Percentiles rank a stretch among this genome's conserved stretches.
Conservation (phyloP, 306 rosid genomes). For the Cercis canadensis region DNA sequence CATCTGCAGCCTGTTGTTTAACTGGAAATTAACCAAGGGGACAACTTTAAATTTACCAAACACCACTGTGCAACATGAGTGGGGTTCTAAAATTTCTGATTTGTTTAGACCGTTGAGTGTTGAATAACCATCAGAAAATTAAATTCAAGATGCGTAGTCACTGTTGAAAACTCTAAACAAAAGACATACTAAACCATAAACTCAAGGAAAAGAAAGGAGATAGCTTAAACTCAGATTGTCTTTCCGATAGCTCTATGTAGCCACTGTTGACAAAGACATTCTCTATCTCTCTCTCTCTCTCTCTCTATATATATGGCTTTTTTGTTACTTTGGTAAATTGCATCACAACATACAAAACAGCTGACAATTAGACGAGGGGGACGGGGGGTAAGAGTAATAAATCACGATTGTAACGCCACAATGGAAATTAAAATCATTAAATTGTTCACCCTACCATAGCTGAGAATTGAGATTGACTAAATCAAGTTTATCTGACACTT, state of each 20-base stretch:
- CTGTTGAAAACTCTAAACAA: background rate
- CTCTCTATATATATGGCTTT: no score
- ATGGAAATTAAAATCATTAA: constrained; percentile 1
- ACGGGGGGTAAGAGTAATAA: background rate
- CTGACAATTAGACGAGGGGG: background rate
- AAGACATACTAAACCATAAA: background rate
- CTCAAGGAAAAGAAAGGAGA: background rate
- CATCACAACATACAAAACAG: background rate
- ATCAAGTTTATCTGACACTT: background rate
- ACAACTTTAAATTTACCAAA: no score
- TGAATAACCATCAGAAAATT: no score
- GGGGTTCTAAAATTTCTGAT: no score
- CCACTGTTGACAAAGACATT: background rate
- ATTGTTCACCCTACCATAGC: background rate
- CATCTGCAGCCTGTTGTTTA: no score
- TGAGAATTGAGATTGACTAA: background rate
- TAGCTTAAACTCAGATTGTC: background rate
- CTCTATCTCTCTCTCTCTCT: no score
- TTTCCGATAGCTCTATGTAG: background rate
- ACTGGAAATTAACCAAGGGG: no score
- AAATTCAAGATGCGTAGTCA: no score
- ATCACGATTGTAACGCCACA: background rate
- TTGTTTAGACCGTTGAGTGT: no score
- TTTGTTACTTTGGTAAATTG: background rate
- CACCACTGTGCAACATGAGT: no score